These are phyloP conservation scores for Leccinum laetum DNA, from an alignment of 1,284 basidiomycete species.

Conservation along the genomic window DNA sequence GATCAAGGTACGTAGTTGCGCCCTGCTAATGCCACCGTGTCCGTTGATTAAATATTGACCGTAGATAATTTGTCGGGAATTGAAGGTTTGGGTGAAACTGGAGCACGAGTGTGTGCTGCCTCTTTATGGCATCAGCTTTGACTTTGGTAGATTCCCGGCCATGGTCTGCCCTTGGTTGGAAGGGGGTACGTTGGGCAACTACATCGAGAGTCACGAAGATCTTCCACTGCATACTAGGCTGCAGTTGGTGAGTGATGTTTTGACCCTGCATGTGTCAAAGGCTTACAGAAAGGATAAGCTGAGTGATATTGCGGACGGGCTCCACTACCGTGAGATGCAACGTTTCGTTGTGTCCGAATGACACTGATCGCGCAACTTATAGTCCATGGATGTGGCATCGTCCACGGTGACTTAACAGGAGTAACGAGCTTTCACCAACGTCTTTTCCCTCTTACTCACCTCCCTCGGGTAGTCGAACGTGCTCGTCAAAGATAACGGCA, in stretches of 20 bases:
- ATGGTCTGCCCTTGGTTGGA: slow-evolving; percentile 28
- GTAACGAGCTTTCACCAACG: slow-evolving; percentile 6
- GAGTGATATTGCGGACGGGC: slow-evolving; percentile 22
- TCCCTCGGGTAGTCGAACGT: slow-evolving; percentile 29
- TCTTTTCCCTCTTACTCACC: neutral
- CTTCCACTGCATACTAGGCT: slow-evolving; percentile 6
- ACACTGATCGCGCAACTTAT: neutral
- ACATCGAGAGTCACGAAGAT: slow-evolving; percentile 17
- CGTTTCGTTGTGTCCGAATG: neutral
- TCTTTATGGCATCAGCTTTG: slow-evolving; percentile 25
- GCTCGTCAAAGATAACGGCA: slow-evolving; percentile 30
- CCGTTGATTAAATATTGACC: neutral
- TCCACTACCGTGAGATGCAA: slow-evolving; percentile 20
- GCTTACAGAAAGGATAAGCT: slow-evolving; percentile 16
- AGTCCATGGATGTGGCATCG: slow-evolving; percentile 24
- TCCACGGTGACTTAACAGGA: slow-evolving; percentile 29
- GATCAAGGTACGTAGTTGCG: slow-evolving; percentile 13
- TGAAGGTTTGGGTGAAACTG: slow-evolving; percentile 24
- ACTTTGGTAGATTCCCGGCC: slow-evolving; percentile 23
- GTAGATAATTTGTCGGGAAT: slow-evolving; percentile 21
- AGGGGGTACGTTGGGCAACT: slow-evolving; percentile 19
- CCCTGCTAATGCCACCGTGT: neutral
- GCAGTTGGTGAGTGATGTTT: slow-evolving; percentile 14
- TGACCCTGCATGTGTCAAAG: neutral
- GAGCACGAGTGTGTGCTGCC: slow-evolving; percentile 25